phyloP scores from a whole-genome alignment of 2,329 filamentous ascomycete genomes.

The Fusarium begoniae region DNA sequence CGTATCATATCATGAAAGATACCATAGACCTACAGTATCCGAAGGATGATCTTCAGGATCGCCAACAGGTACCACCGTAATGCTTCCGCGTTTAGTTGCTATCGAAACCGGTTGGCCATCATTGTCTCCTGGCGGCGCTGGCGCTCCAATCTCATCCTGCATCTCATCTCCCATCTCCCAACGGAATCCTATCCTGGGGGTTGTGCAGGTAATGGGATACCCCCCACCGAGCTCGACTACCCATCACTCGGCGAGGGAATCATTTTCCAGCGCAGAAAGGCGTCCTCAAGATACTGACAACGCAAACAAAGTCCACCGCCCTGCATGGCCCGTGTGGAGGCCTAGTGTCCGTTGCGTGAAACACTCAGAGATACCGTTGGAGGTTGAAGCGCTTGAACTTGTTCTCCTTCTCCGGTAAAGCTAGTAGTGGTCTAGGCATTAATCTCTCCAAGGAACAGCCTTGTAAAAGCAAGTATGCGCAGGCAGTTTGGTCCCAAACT shows the following conservation, averaged over 20 bases:
- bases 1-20: constrained; percentile 24
- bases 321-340: constrained; percentile 27
- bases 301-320: constrained; percentile 14
- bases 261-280: constrained; percentile 24
- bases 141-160: neutral
- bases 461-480: constrained; percentile 21
- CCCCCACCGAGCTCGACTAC: constrained; percentile 8
- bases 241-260: neutral
- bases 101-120: neutral
- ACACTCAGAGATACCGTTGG: neutral
- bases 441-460: constrained; percentile 33
- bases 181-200: neutral
- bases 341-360: constrained; percentile 18
- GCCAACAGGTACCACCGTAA: neutral
- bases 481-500: neutral
- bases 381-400: constrained; percentile 17
- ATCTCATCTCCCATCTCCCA: neutral
- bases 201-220: neutral
- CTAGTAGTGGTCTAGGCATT: constrained; percentile 28
- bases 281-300: constrained; percentile 24
- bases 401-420: constrained; percentile 4
- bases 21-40: neutral
- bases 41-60: neutral
- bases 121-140: neutral
- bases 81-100: neutral